Evolutionary conservation across 1,139 yeast genomes (phyloP).

Genomic region (Groenewaldozyma sp.): DNA sequence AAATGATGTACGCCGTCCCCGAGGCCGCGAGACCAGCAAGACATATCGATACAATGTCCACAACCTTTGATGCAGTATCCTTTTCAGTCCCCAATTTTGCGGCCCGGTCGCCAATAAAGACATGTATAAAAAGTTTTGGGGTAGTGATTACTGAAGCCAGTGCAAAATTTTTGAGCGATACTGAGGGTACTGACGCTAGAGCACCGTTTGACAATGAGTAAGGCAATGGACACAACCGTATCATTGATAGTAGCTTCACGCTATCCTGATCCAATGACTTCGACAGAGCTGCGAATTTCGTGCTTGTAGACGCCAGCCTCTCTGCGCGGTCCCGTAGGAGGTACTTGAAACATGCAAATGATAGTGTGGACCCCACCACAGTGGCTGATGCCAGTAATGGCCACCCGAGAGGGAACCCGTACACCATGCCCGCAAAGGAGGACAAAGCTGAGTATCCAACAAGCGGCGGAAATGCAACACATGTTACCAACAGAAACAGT

Average conservation of each 20-base stretch:
- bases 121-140: constrained; percentile 69
- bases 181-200: constrained; percentile 72
- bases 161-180: constrained; percentile 51
- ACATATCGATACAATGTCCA: constrained; percentile 56
- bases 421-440: constrained; percentile 69
- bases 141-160: constrained; percentile 67
- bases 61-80: constrained; percentile 42
- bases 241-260: constrained; percentile 54
- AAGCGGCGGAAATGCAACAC: constrained; percentile 76
- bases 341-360: constrained; percentile 62
- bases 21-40: constrained; percentile 51
- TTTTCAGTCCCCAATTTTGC: constrained; percentile 55
- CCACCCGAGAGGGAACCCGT: constrained; percentile 80
- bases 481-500: constrained; percentile 40
- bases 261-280: constrained; percentile 63
- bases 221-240: constrained; percentile 85
- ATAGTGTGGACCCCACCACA: constrained; percentile 58
- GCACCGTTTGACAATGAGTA: constrained; percentile 91
- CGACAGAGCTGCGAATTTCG: constrained; percentile 64
- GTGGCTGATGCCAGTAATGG: constrained; percentile 61
- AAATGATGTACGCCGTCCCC: constrained; percentile 61
- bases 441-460: constrained; percentile 71
- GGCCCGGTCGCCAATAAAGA: constrained; percentile 72
- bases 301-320: constrained; percentile 41
- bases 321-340: constrained; percentile 52